phyloP scores from a whole-genome alignment of 2,329 filamentous ascomycete genomes.

The Teratosphaeria pseudoeucalypti region DNA sequence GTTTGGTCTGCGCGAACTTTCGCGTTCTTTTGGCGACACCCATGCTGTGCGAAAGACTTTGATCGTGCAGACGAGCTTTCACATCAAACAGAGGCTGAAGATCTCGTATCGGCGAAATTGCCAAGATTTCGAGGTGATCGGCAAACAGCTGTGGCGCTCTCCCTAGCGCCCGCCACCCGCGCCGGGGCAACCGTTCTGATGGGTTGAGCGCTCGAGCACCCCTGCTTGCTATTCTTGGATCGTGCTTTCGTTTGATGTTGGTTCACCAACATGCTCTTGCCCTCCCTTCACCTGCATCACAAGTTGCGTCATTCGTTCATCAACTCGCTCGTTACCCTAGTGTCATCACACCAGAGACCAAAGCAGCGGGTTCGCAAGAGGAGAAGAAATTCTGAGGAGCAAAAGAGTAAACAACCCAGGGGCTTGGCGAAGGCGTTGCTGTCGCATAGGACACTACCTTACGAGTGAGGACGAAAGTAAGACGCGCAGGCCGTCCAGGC shows the following conservation, averaged over 20 bases:
- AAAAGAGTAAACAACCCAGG: not conserved
- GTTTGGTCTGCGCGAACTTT: constrained; percentile 81
- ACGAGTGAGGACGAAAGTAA: not conserved
- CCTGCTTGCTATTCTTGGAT: not conserved
- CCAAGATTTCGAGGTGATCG: constrained; percentile 1
- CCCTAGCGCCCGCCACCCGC: not conserved
- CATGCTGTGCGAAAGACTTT: constrained; percentile 42
- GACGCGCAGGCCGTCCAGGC: not conserved
- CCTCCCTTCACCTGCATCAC: not conserved
- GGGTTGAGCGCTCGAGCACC: not conserved
- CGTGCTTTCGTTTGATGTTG: not conserved
- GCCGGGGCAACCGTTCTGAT: not conserved
- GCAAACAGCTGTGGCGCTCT: not conserved
- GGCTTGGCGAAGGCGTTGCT: not conserved
- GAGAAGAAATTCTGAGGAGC: not conserved
- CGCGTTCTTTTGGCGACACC: constrained; percentile 81
- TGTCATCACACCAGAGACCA: not conserved
- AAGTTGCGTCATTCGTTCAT: not conserved
- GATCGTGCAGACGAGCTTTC: not conserved
- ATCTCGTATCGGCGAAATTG: not conserved
- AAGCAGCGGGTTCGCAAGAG: not conserved
- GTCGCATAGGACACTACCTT: not conserved
- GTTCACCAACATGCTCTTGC: not conserved
- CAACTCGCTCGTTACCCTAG: not conserved
- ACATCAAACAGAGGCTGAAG: not conserved